Evolutionary conservation across 2,329 filamentous ascomycete genomes (phyloP).

Genomic region (Myrmaecium sp.): DNA sequence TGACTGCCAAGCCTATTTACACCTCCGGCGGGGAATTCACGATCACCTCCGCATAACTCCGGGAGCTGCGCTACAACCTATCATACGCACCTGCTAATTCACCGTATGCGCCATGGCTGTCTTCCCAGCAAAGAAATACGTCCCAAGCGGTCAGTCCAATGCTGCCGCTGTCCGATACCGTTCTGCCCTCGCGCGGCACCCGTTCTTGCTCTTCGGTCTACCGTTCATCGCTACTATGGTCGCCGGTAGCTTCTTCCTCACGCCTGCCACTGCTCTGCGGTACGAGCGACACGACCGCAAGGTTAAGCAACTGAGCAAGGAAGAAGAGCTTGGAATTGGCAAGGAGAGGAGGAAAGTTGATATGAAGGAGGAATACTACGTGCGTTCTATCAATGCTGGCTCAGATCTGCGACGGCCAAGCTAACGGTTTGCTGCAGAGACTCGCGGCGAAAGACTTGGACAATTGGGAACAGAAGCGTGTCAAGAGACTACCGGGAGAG

Average conservation of each 20-base stretch:
- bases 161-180: slow-evolving; percentile 65
- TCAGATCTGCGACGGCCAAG: neutral
- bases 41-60: too few relatives aligned
- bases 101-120: too few relatives aligned
- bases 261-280: slow-evolving; percentile 78
- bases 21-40: too few relatives aligned
- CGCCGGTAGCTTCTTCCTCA: slow-evolving; percentile 82
- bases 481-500: slow-evolving; percentile 78
- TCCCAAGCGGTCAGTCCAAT: slow-evolving; percentile 37
- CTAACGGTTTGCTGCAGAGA: slow-evolving; percentile 34
- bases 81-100: too few relatives aligned
- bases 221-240: slow-evolving; percentile 86
- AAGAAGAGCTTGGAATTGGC: slow-evolving; percentile 73
- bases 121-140: slow-evolving; percentile 16
- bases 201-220: slow-evolving; percentile 83
- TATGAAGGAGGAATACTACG: slow-evolving; percentile 77
- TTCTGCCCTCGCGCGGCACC: slow-evolving; percentile 53
- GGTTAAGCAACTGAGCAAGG: slow-evolving; percentile 66
- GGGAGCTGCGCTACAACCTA: too few relatives aligned
- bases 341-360: slow-evolving; percentile 54
- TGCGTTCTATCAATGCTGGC: slow-evolving; percentile 29
- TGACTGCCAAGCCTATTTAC: too few relatives aligned
- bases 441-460: slow-evolving; percentile 81
- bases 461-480: slow-evolving; percentile 91
- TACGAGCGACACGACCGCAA: slow-evolving; percentile 89